Conservation (phyloP, 768 basidiomycete species). For the Psilocybe sp. region DNA sequence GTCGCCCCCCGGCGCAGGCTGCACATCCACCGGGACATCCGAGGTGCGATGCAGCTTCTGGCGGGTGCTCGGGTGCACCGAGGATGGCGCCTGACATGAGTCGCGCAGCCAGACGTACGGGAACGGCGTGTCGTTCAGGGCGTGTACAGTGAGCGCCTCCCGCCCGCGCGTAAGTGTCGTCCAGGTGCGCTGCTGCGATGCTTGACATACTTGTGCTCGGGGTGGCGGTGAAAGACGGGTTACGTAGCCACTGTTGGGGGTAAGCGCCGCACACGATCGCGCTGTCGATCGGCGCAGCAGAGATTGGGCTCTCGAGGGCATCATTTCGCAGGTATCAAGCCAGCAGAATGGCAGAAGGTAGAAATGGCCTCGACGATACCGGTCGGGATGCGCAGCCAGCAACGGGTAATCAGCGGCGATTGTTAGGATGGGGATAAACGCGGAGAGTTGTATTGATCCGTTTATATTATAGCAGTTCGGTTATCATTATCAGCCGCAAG, state of each 20-base stretch:
- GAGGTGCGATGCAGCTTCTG: slow-evolving; percentile 78
- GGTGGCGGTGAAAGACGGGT: background rate
- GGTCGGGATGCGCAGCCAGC: too few relatives aligned
- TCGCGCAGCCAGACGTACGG: slow-evolving; percentile 83
- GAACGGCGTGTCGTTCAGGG: slow-evolving; percentile 43
- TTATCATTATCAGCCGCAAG: too few relatives aligned
- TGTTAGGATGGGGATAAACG: too few relatives aligned
- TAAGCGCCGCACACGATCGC: background rate
- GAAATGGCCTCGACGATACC: too few relatives aligned
- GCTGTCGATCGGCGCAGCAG: background rate
- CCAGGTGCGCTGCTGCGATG: slow-evolving; percentile 19
- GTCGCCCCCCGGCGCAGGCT: slow-evolving; percentile 30
- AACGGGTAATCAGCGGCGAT: too few relatives aligned
- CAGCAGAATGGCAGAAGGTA: too few relatives aligned
- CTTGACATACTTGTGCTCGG: background rate
- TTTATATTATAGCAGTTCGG: too few relatives aligned
- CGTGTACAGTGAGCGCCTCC: slow-evolving; percentile 32
- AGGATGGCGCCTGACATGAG: slow-evolving; percentile 69
- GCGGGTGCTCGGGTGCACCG: slow-evolving; percentile 72
- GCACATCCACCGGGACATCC: slow-evolving; percentile 53
- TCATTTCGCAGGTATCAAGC: too few relatives aligned
- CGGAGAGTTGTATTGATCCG: too few relatives aligned
- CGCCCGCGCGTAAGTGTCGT: slow-evolving; percentile 23
- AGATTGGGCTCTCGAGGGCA: too few relatives aligned
- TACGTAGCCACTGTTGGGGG: background rate